Evolutionary conservation across 2,329 filamentous ascomycete genomes (phyloP).

Genomic region (Arthrobotrys pseudoclavata): DNA sequence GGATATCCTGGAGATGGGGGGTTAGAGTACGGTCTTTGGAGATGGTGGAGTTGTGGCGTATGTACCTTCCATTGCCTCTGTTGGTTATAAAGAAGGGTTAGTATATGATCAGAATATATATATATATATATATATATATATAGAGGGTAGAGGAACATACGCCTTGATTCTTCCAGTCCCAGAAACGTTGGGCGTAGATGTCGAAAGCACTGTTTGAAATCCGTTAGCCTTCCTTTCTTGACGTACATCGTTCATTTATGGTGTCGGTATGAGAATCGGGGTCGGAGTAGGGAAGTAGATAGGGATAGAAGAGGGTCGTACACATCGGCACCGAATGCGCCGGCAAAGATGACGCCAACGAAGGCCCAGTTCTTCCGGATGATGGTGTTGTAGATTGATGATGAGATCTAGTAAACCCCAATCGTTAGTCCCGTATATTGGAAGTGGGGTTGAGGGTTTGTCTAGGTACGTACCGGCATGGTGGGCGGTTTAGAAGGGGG

Average conservation of each 20-base stretch:
- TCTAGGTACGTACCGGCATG: constrained; percentile 35
- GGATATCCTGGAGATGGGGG: constrained; percentile 77
- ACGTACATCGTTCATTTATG: too few species aligned
- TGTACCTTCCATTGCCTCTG: constrained; percentile 62
- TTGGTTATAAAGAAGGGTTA: constrained; percentile 11
- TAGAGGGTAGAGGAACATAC: constrained; percentile 74
- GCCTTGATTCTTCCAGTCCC: constrained; percentile 91
- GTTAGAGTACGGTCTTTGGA: neutral
- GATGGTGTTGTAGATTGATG: constrained; percentile 74
- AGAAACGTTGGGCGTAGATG: constrained; percentile 82
- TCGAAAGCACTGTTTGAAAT: constrained; percentile 80
- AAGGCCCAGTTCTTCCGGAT: constrained; percentile 91
- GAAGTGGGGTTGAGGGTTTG: neutral
- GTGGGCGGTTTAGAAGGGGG: constrained; percentile 20
- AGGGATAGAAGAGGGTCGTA: constrained; percentile 69
- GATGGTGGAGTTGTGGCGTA: neutral
- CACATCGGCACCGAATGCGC: constrained; percentile 94
- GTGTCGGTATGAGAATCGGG: too few species aligned
- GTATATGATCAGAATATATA: constrained; percentile 12
- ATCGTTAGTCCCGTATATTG: neutral
- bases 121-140: too few species aligned
- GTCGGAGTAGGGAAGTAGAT: neutral
- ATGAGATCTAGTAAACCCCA: constrained; percentile 54
- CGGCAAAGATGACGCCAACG: constrained; percentile 85
- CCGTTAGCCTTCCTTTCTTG: neutral